Conservation (phyloP, 2,329 filamentous ascomycete genomes). For the Aureobasidium pullulans region DNA sequence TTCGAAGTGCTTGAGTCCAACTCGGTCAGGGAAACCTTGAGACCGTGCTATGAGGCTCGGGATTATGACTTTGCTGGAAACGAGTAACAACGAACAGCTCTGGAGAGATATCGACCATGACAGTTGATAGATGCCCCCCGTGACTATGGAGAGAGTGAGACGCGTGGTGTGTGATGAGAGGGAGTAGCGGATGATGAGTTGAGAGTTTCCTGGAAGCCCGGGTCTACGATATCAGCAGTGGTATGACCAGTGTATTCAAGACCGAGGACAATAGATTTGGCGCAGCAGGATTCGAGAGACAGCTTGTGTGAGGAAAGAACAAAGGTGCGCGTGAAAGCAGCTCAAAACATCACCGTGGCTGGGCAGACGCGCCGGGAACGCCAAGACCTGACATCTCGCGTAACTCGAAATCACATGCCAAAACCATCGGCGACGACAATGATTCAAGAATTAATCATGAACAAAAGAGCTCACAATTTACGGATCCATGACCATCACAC, state of each 20-base stretch:
- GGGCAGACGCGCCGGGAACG: conserved; percentile 3
- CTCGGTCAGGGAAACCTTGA: conserved; percentile 25
- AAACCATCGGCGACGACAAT: background rate
- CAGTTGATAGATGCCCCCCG: conserved; percentile 66
- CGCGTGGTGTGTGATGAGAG: conserved; percentile 40
- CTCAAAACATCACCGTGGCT: background rate
- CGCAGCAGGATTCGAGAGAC: background rate
- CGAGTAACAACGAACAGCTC: conserved; percentile 26
- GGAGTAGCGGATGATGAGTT: conserved; percentile 1
- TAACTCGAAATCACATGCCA: background rate
- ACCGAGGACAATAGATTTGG: background rate
- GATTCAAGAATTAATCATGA: background rate
- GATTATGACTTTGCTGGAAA: conserved; percentile 39
- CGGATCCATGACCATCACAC: background rate
- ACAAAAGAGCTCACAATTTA: background rate
- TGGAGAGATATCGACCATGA: conserved; percentile 37
- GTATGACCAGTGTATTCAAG: conserved; percentile 1
- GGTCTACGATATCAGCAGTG: conserved; percentile 6
- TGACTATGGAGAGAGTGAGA: conserved; percentile 72
- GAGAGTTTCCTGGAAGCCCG: conserved; percentile 1
- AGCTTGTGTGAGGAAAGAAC: background rate
- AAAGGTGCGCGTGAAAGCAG: background rate
- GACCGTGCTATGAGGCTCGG: conserved; percentile 54
- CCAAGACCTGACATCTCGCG: background rate
- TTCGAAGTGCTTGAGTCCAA: conserved; percentile 30